Percentiles rank a stretch among this genome's conserved stretches.
These are phyloP conservation scores for Perkinsus chesapeaki DNA, from an alignment of 169 alveolate genomes.

Conservation along the genomic window DNA sequence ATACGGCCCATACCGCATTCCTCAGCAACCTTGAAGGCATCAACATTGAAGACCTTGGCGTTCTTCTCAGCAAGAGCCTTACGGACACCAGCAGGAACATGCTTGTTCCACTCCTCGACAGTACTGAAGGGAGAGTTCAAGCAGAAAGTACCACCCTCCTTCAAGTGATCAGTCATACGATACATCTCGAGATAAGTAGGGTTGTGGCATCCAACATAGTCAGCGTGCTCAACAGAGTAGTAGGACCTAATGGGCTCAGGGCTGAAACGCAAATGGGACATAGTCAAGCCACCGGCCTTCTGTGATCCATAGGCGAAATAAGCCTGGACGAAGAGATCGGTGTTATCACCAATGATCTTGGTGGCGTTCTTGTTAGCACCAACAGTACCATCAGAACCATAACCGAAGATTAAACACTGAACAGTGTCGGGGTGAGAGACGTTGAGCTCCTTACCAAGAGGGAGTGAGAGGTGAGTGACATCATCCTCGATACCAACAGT, in stretches of 20 bases:
- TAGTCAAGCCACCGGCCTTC: slow-evolving; percentile 53
- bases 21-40: slow-evolving; percentile 41
- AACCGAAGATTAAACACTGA: slow-evolving; percentile 47
- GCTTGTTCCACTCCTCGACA: slow-evolving; percentile 17
- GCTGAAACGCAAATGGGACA: slow-evolving; percentile 46
- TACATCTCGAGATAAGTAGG: slow-evolving; percentile 28
- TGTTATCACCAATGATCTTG: slow-evolving; percentile 47
- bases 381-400: slow-evolving; percentile 51
- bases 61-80: slow-evolving; percentile 20
- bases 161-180: slow-evolving; percentile 16
- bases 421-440: slow-evolving; percentile 31
- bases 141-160: slow-evolving; percentile 41
- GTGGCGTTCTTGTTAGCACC: slow-evolving; percentile 55
- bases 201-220: slow-evolving; percentile 49
- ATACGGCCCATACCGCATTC: slow-evolving; percentile 41
- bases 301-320: slow-evolving; percentile 50
- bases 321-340: slow-evolving; percentile 44
- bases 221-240: slow-evolving; percentile 31
- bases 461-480: slow-evolving; percentile 38
- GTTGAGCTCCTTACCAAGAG: slow-evolving; percentile 26
- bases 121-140: slow-evolving; percentile 44
- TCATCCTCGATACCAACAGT: slow-evolving; percentile 51
- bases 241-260: slow-evolving; percentile 45
- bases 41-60: slow-evolving; percentile 37
- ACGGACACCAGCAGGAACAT: slow-evolving; percentile 23